These are phyloP conservation scores for Candida ortonii DNA, from an alignment of 805 yeast species.

Conservation along the genomic window DNA sequence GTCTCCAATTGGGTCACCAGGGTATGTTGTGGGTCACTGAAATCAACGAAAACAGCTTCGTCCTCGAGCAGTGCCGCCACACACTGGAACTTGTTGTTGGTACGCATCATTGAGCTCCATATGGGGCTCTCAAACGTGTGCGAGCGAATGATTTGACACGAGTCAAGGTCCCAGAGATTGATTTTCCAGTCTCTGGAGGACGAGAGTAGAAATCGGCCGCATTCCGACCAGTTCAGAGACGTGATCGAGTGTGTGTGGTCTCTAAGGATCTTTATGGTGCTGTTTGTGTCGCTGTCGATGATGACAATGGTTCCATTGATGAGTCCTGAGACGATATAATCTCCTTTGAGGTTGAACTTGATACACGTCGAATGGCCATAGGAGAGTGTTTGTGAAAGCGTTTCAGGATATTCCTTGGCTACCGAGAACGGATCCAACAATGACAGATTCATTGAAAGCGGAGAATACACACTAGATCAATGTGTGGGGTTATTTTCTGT, in stretches of 20 bases:
- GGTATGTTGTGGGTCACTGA: constrained; percentile 23
- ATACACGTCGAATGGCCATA: constrained; percentile 67
- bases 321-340: constrained; percentile 79
- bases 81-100: constrained; percentile 44
- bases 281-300: constrained; percentile 68
- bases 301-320: constrained; percentile 71
- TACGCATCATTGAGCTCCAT: constrained; percentile 65
- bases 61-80: constrained; percentile 68
- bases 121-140: constrained; percentile 65
- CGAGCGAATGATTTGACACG: constrained; percentile 39
- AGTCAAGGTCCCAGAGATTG: constrained; percentile 72
- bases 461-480: too few species aligned
- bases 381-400: constrained; percentile 65
- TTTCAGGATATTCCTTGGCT: constrained; percentile 88
- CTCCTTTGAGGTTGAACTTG: constrained; percentile 71
- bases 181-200: constrained; percentile 81
- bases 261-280: constrained; percentile 52
- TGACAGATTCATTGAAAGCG: constrained; percentile 64
- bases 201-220: constrained; percentile 67
- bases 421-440: constrained; percentile 88
- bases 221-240: constrained; percentile 68
- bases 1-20: constrained; percentile 14
- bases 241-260: constrained; percentile 75
- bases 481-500: too few species aligned
- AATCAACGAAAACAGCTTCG: constrained; percentile 50